These are phyloP conservation scores for Rhododendron henanense DNA, from an alignment of 148 eudicot species.

Conservation along the genomic window DNA sequence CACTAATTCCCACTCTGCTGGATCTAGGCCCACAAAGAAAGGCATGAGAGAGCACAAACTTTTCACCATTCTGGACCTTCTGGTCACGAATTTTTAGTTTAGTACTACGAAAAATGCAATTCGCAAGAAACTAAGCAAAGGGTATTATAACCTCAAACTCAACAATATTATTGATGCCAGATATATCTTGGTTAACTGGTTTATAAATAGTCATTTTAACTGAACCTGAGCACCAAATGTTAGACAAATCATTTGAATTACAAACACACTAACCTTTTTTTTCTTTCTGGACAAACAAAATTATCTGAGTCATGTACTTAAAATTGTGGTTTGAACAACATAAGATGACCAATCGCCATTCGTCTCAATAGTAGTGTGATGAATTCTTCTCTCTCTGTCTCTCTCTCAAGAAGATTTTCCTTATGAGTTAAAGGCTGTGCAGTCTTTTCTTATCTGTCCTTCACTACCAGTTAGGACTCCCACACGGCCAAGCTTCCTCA, in stretches of 20 bases:
- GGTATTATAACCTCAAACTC: too few relatives aligned
- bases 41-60: too few relatives aligned
- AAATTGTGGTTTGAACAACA: neutral
- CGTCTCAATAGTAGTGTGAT: neutral
- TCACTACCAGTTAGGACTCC: slow-evolving; percentile 65
- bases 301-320: neutral
- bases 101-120: neutral
- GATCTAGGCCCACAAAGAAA: too few relatives aligned
- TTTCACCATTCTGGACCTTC: too few relatives aligned
- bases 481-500: slow-evolving; percentile 60
- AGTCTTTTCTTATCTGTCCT: slow-evolving; percentile 67
- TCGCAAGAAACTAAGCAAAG: too few relatives aligned
- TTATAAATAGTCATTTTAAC: neutral
- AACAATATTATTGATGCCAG: too few relatives aligned
- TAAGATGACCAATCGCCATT: neutral
- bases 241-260: neutral
- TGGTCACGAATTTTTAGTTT: too few relatives aligned
- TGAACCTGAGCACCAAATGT: neutral
- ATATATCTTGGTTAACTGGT: neutral
- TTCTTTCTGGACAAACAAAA: neutral
- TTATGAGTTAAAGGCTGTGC: slow-evolving; percentile 57
- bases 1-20: too few relatives aligned
- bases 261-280: neutral
- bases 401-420: neutral
- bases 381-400: neutral